Conservation (phyloP, 78 protist genomes). For the Diacronema lutheri region DNA sequence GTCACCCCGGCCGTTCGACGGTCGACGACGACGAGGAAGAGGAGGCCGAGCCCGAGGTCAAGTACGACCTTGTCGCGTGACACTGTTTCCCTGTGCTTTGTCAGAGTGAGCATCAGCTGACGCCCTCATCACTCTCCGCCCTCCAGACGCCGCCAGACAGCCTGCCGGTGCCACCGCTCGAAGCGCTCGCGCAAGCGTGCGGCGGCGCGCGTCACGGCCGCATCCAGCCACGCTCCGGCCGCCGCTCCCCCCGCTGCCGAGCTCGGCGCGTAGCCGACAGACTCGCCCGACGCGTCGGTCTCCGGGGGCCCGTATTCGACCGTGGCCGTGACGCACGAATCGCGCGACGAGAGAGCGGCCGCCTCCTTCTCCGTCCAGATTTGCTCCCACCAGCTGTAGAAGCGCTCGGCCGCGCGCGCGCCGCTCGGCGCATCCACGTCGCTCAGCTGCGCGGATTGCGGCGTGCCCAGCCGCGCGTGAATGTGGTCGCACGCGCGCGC, state of each 20-base stretch:
- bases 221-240: background rate
- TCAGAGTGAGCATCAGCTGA: too few relatives aligned
- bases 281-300: background rate
- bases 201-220: background rate
- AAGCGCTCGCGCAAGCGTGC: background rate
- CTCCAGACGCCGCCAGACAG: too few relatives aligned
- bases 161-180: background rate
- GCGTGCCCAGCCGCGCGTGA: constrained; percentile 13
- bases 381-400: background rate
- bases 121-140: too few relatives aligned
- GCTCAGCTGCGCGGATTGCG: background rate
- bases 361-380: background rate
- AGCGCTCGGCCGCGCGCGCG: background rate
- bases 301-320: constrained; percentile 9
- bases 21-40: too few relatives aligned
- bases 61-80: too few relatives aligned
- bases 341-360: background rate
- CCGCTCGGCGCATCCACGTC: too few relatives aligned
- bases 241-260: too few relatives aligned
- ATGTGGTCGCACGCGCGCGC: background rate
- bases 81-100: too few relatives aligned
- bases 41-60: too few relatives aligned
- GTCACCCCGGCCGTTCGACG: too few relatives aligned
- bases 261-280: background rate
- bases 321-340: background rate